Percentiles rank a stretch among this genome's conserved stretches.
Conservation (phyloP, 495 filamentous ascomycete genomes). For the Penicillium cinerascens region DNA sequence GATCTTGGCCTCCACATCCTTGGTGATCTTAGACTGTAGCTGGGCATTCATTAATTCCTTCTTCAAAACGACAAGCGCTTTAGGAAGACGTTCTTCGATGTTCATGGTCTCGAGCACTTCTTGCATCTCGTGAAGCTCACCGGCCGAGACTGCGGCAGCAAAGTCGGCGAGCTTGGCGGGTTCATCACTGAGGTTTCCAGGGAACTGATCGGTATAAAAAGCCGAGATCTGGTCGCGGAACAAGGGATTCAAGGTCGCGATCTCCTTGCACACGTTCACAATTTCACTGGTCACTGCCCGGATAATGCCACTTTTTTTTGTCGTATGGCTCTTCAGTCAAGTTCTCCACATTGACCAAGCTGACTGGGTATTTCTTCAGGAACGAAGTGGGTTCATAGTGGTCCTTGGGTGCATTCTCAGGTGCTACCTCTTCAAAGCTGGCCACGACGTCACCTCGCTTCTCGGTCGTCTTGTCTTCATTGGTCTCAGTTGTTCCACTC, state of each 20-base stretch:
- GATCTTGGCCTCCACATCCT: conserved; percentile 96
- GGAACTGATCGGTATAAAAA: conserved; percentile 91
- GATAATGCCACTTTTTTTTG: conserved; percentile 78
- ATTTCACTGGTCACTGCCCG: conserved; percentile 94
- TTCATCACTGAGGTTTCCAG: conserved; percentile 91
- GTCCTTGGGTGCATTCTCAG: conserved; percentile 43
- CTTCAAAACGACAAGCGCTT: conserved; percentile 87
- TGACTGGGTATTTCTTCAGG: conserved; percentile 84
- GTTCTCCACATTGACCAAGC: conserved; percentile 92
- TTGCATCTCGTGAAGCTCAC: conserved; percentile 87
- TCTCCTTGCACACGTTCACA: conserved; percentile 96
- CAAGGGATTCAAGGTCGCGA: conserved; percentile 87
- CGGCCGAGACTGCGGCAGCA: conserved; percentile 88
- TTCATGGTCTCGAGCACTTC: conserved; percentile 87
- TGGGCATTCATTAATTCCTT: conserved; percentile 98
- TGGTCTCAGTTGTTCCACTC: conserved; percentile 18
- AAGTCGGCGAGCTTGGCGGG: conserved; percentile 95
- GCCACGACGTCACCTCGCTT: conserved; percentile 93
- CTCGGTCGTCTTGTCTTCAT: conserved; percentile 59
- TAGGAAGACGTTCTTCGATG: conserved; percentile 84
- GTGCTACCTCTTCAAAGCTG: conserved; percentile 81
- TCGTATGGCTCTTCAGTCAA: conserved; percentile 83
- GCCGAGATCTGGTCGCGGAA: conserved; percentile 97
- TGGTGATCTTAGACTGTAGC: conserved; percentile 93
- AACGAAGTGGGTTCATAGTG: conserved; percentile 89